Evolutionary conservation across 2,329 filamentous ascomycete genomes (phyloP).

Genomic region (Lasiodiplodia sp.): DNA sequence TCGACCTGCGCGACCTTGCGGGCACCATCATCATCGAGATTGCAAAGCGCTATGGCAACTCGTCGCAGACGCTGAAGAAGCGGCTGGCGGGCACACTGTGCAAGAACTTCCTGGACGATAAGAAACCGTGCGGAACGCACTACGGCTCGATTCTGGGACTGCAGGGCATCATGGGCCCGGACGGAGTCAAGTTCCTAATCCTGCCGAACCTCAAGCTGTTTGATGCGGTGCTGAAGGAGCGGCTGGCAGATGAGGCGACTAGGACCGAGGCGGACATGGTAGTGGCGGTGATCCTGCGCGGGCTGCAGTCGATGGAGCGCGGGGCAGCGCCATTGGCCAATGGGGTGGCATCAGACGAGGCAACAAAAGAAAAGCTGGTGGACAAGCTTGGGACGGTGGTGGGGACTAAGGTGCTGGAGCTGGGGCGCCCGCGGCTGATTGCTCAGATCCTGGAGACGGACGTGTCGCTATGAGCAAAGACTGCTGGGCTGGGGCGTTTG

Average conservation of each 20-base stretch:
- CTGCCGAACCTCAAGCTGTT: conserved; percentile 72
- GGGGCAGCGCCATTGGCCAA: conserved; percentile 40
- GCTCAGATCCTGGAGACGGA: conserved; percentile 47
- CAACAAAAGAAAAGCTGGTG: conserved; percentile 49
- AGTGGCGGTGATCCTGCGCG: conserved; percentile 62
- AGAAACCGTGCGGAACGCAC: conserved; percentile 81
- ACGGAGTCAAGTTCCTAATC: conserved; percentile 69
- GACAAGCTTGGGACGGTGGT: conserved; percentile 55
- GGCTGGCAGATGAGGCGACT: conserved; percentile 61
- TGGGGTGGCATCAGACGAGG: conserved; percentile 50
- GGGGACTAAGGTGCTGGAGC: conserved; percentile 49
- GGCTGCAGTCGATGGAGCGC: conserved; percentile 60
- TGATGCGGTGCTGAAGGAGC: conserved; percentile 66
- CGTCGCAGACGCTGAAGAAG: conserved; percentile 82
- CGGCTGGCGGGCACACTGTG: conserved; percentile 92
- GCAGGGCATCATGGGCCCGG: conserved; percentile 74
- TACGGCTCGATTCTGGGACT: conserved; percentile 89
- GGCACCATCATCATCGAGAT: conserved; percentile 83
- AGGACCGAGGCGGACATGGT: conserved; percentile 68
- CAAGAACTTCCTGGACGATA: conserved; percentile 88
- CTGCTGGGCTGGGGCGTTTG: conserved; percentile 13
- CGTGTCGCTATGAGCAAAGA: conserved; percentile 27
- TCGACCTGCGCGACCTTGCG: conserved; percentile 82
- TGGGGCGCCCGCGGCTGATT: conserved; percentile 46
- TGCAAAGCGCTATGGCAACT: conserved; percentile 79